Conservation (phyloP, 2,329 filamentous ascomycete species). For the Diaporthe caulivora region DNA sequence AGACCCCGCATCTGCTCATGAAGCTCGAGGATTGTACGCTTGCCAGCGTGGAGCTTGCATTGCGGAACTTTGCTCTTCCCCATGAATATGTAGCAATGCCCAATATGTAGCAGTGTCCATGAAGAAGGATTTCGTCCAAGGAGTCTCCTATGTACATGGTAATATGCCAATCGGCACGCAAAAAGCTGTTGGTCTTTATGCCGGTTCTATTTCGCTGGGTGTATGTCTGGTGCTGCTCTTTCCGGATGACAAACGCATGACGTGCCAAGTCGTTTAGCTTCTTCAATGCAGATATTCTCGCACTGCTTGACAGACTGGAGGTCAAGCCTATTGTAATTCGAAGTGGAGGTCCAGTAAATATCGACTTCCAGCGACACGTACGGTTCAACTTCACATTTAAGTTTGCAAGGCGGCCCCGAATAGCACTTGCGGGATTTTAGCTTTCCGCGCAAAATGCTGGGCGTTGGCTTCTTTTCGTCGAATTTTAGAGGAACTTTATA, state of each 20-base stretch:
- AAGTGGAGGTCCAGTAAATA: background rate
- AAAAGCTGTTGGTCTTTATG: background rate
- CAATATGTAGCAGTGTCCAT: background rate
- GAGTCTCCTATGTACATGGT: background rate
- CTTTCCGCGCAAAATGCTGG: background rate
- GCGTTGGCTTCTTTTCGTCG: background rate
- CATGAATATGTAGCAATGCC: background rate
- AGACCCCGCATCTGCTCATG: background rate
- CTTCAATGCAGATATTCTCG: background rate
- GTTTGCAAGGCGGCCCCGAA: background rate
- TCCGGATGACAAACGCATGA: background rate
- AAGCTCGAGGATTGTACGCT: background rate
- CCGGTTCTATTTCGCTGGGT: background rate
- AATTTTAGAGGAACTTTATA: background rate
- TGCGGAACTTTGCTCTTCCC: background rate
- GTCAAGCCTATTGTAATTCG: background rate
- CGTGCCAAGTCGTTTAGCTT: background rate
- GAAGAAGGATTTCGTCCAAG: background rate
- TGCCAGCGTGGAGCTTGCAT: background rate
- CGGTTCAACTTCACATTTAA: background rate
- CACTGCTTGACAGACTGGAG: background rate
- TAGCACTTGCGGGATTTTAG: background rate
- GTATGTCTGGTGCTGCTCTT: constrained; percentile 2
- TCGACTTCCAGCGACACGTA: background rate
- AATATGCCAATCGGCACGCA: background rate